Evolutionary conservation across 805 yeast genomes (phyloP).

Genomic region (Yarrowia sp.): DNA sequence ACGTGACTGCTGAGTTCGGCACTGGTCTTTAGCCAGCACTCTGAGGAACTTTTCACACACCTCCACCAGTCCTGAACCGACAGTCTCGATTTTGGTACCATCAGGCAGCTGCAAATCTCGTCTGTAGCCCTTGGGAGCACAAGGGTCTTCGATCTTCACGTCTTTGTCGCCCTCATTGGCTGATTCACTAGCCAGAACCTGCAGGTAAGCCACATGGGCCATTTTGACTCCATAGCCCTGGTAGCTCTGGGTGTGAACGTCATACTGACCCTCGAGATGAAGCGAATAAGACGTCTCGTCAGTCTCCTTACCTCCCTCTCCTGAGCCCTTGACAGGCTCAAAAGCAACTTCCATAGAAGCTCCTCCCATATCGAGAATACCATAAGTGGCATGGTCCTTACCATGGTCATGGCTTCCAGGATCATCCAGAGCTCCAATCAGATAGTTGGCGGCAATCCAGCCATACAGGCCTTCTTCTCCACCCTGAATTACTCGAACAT

Average conservation of each 20-base stretch:
- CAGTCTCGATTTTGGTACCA: constrained; percentile 37
- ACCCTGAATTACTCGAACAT: constrained; percentile 87
- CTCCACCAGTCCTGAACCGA: constrained; percentile 78
- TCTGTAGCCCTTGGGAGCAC: constrained; percentile 65
- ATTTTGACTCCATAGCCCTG: constrained; percentile 97
- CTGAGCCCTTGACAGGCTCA: constrained; percentile 63
- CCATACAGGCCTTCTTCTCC: constrained; percentile 94
- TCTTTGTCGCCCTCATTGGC: constrained; percentile 27
- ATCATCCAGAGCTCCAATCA: constrained; percentile 57
- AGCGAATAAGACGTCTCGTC: constrained; percentile 70
- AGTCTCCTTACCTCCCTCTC: constrained; percentile 47
- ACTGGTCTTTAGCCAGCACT: constrained; percentile 24
- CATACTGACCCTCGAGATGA: constrained; percentile 57
- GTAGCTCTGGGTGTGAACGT: constrained; percentile 93
- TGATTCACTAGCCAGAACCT: not conserved
- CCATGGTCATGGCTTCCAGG: constrained; percentile 35
- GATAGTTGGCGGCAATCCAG: constrained; percentile 90
- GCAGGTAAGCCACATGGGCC: constrained; percentile 66
- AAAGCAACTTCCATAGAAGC: constrained; percentile 96
- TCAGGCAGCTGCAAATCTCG: constrained; percentile 28
- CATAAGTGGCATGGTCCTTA: constrained; percentile 52
- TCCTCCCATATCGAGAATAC: constrained; percentile 99
- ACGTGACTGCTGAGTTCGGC: constrained; percentile 42
- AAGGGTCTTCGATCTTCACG: constrained; percentile 62
- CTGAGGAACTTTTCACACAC: constrained; percentile 53